Percentiles rank a stretch among this genome's conserved stretches.
Conservation (phyloP, 208 protist genomes). For the Crithidia expoeki region DNA sequence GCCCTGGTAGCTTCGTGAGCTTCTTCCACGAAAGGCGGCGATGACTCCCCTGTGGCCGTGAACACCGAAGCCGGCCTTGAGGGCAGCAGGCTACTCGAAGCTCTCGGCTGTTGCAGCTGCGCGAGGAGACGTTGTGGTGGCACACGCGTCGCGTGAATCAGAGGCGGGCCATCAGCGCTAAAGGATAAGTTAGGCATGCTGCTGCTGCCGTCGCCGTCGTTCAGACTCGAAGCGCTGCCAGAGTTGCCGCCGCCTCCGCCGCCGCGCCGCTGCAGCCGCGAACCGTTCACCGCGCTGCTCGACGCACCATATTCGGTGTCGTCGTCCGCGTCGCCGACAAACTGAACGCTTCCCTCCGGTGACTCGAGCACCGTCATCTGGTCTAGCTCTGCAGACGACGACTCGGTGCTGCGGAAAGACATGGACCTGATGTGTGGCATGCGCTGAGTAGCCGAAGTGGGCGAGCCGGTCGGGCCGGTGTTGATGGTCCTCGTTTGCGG, state of each 20-base stretch:
- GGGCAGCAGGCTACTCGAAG: neutral
- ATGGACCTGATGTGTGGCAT: conserved; percentile 11
- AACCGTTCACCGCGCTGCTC: neutral
- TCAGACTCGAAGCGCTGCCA: neutral
- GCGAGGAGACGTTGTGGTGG: neutral
- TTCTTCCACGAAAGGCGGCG: conserved; percentile 1
- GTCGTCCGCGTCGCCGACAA: conserved; percentile 6
- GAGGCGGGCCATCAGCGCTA: conserved; percentile 7
- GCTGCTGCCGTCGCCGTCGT: neutral
- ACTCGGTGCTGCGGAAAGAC: conserved; percentile 17
- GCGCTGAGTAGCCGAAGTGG: neutral
- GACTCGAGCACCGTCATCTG: conserved; percentile 30
- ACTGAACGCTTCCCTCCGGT: conserved; percentile 7
- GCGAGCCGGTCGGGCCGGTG: neutral
- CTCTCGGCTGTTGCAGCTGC: neutral
- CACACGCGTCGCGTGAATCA: conserved; percentile 8
- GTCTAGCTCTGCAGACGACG: conserved; percentile 16
- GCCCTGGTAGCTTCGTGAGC: neutral
- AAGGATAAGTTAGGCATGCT: conserved; percentile 3
- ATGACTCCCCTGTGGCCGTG: neutral
- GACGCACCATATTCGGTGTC: conserved; percentile 6
- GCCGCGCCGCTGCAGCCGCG: conserved; percentile 3
- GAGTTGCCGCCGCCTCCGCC: neutral
- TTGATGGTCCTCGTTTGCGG: neutral
- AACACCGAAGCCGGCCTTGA: neutral